A percentile compares a stretch with the other conserved stretches of the same genome.
Evolutionary conservation across 2,329 filamentous ascomycete genomes (phyloP).

Genomic region (Colletotrichum kahawae): DNA sequence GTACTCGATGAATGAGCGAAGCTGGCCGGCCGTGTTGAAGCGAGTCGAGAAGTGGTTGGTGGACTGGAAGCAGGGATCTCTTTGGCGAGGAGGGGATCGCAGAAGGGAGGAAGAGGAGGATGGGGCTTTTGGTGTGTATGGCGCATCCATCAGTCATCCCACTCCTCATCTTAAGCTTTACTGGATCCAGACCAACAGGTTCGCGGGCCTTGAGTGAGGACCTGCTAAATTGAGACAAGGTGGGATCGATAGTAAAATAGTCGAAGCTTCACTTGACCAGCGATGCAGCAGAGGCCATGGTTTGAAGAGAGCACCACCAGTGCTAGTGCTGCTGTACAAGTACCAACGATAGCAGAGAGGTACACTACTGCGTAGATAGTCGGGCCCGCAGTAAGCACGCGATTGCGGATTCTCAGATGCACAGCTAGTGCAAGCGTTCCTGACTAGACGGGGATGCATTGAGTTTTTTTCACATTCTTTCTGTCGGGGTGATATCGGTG

Average conservation of each 20-base stretch:
- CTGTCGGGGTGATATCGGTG: constrained; percentile 10
- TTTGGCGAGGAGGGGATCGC: neutral
- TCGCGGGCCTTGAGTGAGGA: neutral
- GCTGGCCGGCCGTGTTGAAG: neutral
- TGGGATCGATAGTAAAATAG: neutral
- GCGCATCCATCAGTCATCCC: neutral
- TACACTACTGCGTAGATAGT: neutral
- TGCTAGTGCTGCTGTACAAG: neutral
- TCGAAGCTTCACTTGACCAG: neutral
- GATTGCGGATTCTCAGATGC: constrained; percentile 4
- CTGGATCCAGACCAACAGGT: neutral
- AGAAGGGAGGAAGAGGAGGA: neutral
- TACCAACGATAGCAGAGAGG: neutral
- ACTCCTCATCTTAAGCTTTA: constrained; percentile 9
- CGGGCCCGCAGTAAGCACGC: constrained; percentile 14
- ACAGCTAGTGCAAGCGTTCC: neutral
- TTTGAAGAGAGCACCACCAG: neutral
- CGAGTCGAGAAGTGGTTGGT: neutral
- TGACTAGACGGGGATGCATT: constrained; percentile 7
- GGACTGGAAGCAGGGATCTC: neutral
- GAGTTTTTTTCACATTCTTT: neutral
- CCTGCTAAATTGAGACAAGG: constrained; percentile 10
- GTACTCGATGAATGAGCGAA: neutral
- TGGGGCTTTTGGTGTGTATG: neutral
- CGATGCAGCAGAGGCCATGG: neutral